Evolutionary conservation across 805 yeast species (phyloP).

Genomic region (Candida anglica): DNA sequence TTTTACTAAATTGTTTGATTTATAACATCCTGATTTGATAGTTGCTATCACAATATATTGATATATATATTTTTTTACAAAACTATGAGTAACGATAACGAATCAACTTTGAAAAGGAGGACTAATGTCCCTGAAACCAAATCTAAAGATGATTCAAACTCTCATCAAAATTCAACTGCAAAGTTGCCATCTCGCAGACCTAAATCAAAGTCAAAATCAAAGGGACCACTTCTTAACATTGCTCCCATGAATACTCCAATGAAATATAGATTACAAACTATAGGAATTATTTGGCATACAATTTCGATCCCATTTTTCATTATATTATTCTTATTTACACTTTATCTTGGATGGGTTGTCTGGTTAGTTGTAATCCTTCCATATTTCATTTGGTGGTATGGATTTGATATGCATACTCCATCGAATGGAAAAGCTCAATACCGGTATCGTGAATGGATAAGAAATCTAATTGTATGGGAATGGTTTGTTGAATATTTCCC

Average conservation of each 20-base stretch:
- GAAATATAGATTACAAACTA: slow-evolving; percentile 57
- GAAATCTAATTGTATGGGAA: slow-evolving; percentile 59
- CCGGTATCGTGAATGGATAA: slow-evolving; percentile 54
- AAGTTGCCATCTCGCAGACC: too few relatives aligned
- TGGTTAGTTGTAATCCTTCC: slow-evolving; percentile 67
- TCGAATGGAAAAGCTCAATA: slow-evolving; percentile 66
- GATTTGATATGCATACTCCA: slow-evolving; percentile 63
- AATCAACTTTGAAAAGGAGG: too few relatives aligned
- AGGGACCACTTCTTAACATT: slow-evolving; percentile 26
- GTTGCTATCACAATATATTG: too few relatives aligned
- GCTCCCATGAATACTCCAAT: slow-evolving; percentile 59
- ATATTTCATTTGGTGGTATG: slow-evolving; percentile 53
- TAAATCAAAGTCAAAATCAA: too few relatives aligned
- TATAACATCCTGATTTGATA: too few relatives aligned
- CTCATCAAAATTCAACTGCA: too few relatives aligned
- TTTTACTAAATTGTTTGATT: too few relatives aligned
- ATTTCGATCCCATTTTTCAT: slow-evolving; percentile 61
- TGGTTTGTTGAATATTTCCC: slow-evolving; percentile 81
- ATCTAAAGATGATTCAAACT: too few relatives aligned
- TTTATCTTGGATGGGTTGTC: slow-evolving; percentile 48
- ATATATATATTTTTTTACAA: too few relatives aligned
- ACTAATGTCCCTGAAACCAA: too few relatives aligned
- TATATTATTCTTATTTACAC: slow-evolving; percentile 47
- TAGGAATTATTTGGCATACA: slow-evolving; percentile 70
- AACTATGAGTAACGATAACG: too few relatives aligned